A percentile compares a stretch with the other conserved stretches of the same genome.
Evolutionary conservation across 345 rosid genomes (phyloP).

Genomic region (Euclidium syriacum): DNA sequence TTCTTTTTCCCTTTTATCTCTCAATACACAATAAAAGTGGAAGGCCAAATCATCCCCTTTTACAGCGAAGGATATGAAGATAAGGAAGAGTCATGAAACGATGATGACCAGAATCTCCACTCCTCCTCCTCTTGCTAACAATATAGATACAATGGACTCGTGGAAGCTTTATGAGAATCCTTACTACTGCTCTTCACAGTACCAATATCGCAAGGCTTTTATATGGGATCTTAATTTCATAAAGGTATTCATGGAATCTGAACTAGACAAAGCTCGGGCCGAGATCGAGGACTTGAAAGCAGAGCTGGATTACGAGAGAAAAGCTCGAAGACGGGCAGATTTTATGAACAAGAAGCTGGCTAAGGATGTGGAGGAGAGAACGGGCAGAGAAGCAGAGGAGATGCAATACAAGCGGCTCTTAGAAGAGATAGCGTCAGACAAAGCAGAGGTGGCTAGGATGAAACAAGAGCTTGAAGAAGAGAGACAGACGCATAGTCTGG

Average conservation of each 20-base stretch:
- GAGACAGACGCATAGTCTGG: constrained; percentile 66
- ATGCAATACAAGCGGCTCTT: constrained; percentile 59
- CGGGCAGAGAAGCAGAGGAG: constrained; percentile 57
- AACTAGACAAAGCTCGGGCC: constrained; percentile 42
- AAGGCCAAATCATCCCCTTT: not conserved
- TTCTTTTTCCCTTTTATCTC: constrained; percentile 37
- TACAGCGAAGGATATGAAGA: constrained; percentile 19
- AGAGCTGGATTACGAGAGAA: constrained; percentile 62
- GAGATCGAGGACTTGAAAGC: constrained; percentile 65
- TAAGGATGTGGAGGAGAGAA: constrained; percentile 57
- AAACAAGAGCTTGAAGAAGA: constrained; percentile 69
- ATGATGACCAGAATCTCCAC: constrained; percentile 40
- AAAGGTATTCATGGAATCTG: constrained; percentile 47
- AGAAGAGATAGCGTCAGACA: constrained; percentile 40
- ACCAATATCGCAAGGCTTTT: constrained; percentile 39
- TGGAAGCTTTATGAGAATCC: constrained; percentile 84
- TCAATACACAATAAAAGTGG: constrained; percentile 13
- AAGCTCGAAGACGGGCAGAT: constrained; percentile 59
- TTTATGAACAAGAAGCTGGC: constrained; percentile 52
- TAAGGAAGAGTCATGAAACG: constrained; percentile 40
- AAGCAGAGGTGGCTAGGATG: constrained; percentile 50
- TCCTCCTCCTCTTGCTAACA: constrained; percentile 29
- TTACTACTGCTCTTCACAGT: constrained; percentile 36
- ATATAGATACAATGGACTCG: constrained; percentile 36
- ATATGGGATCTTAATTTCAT: constrained; percentile 66